Conservation (phyloP, 805 yeast genomes). For the Saccharomycopsis oosterbeekiorum region DNA sequence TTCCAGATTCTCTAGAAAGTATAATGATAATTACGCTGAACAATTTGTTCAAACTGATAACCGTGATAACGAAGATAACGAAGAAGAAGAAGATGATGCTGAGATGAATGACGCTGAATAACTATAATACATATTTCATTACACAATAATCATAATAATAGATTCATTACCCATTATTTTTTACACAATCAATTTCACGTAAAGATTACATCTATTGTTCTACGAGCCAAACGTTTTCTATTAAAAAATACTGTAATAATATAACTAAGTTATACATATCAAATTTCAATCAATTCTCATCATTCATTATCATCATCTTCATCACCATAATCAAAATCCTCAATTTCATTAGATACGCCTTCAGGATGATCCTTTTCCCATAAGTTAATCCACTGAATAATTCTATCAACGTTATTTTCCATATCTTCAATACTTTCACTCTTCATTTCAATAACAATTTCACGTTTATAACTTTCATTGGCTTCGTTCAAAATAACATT, state of each 20-base stretch:
- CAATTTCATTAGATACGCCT: slow-evolving; percentile 46
- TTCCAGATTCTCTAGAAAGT: slow-evolving; percentile 70
- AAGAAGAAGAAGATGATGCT: slow-evolving; percentile 37
- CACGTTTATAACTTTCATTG: slow-evolving; percentile 64
- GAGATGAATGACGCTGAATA: slow-evolving; percentile 2
- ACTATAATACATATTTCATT: background rate
- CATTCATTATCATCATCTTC: background rate
- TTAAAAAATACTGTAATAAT: background rate
- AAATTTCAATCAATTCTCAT: background rate
- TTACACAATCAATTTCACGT: background rate
- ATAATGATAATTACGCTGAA: slow-evolving; percentile 23
- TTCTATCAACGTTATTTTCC: slow-evolving; percentile 73
- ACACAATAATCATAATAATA: background rate
- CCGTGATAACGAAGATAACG: slow-evolving; percentile 55
- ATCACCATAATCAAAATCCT: slow-evolving; percentile 18
- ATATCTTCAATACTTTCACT: slow-evolving; percentile 68
- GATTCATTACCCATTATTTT: background rate
- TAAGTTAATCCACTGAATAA: slow-evolving; percentile 59
- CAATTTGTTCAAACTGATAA: slow-evolving; percentile 44
- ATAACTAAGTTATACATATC: too few species aligned
- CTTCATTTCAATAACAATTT: slow-evolving; percentile 69
- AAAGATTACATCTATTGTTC: too few species aligned
- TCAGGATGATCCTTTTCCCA: slow-evolving; percentile 64
- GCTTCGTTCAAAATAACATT: slow-evolving; percentile 85
- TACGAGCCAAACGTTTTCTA: too few species aligned